phyloP scores from a whole-genome alignment of 768 basidiomycete genomes.

The Austroboletus eburneus region DNA sequence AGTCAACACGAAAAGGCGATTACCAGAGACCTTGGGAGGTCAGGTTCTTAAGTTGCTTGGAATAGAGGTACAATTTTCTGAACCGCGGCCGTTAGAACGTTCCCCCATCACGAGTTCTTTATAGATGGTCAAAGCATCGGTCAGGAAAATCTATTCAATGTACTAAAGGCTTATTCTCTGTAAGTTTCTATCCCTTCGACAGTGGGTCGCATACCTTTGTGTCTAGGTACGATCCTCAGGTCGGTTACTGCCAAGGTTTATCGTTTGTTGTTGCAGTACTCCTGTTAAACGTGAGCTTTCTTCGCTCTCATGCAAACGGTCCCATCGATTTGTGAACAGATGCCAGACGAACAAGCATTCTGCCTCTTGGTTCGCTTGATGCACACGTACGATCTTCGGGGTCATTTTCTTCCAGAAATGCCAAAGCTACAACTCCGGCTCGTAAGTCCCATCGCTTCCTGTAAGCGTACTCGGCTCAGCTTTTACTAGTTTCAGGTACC shows the following conservation, averaged over 20 bases:
- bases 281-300: constrained; percentile 71
- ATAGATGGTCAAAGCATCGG: constrained; percentile 92
- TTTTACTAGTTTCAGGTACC: constrained; percentile 55
- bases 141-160: constrained; percentile 96
- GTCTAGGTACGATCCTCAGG: constrained; percentile 79
- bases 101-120: constrained; percentile 96
- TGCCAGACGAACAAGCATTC: constrained; percentile 99
- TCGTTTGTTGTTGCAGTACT: constrained; percentile 95
- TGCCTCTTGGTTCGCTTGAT: constrained; percentile 91
- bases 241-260: constrained; percentile 96
- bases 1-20: constrained; percentile 95
- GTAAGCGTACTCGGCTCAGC: background rate
- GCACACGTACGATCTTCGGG: constrained; percentile 93
- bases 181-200: constrained; percentile 36
- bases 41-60: constrained; percentile 7
- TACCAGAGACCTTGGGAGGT: constrained; percentile 86
- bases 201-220: background rate
- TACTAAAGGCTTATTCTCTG: constrained; percentile 95
- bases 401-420: constrained; percentile 99
- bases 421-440: constrained; percentile 92
- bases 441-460: constrained; percentile 38
- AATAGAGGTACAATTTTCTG: constrained; percentile 7
- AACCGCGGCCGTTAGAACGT: constrained; percentile 55
- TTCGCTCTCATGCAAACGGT: background rate
- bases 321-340: constrained; percentile 43